Evolutionary conservation across 768 basidiomycete species (phyloP).

Genomic region (Suillus spraguei): DNA sequence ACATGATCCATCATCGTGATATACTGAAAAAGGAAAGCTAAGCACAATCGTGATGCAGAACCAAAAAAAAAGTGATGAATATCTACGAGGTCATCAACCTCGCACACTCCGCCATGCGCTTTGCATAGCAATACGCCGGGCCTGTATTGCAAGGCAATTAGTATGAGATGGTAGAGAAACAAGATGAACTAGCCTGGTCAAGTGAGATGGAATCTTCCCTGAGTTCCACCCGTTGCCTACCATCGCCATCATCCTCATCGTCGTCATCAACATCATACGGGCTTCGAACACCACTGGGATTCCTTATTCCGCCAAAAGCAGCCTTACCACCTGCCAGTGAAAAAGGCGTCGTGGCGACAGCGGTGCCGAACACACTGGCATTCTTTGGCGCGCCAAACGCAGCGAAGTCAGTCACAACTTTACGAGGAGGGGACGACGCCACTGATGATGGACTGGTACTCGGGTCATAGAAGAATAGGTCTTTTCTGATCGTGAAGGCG

Average conservation of each 20-base stretch:
- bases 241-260: slow-evolving; percentile 66
- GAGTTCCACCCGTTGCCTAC: slow-evolving; percentile 74
- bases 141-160: slow-evolving; percentile 42
- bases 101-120: slow-evolving; percentile 83
- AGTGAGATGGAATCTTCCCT: slow-evolving; percentile 85
- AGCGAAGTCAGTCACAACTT: slow-evolving; percentile 87
- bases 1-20: slow-evolving; percentile 18
- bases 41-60: not conserved
- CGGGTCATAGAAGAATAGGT: slow-evolving; percentile 30
- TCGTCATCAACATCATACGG: slow-evolving; percentile 66
- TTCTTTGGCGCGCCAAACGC: slow-evolving; percentile 77
- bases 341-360: slow-evolving; percentile 80
- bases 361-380: slow-evolving; percentile 82
- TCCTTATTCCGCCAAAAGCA: slow-evolving; percentile 80
- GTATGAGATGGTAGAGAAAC: slow-evolving; percentile 7
- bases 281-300: slow-evolving; percentile 36
- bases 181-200: slow-evolving; percentile 70
- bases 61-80: not conserved
- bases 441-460: slow-evolving; percentile 28
- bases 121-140: slow-evolving; percentile 84
- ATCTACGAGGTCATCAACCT: slow-evolving; percentile 38
- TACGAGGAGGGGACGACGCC: slow-evolving; percentile 73
- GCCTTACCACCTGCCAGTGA: slow-evolving; percentile 79
- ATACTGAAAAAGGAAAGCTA: not conserved
- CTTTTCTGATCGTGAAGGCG: slow-evolving; percentile 46